phyloP scores from a whole-genome alignment of 805 yeast species.

The Starmerella bombicola region DNA sequence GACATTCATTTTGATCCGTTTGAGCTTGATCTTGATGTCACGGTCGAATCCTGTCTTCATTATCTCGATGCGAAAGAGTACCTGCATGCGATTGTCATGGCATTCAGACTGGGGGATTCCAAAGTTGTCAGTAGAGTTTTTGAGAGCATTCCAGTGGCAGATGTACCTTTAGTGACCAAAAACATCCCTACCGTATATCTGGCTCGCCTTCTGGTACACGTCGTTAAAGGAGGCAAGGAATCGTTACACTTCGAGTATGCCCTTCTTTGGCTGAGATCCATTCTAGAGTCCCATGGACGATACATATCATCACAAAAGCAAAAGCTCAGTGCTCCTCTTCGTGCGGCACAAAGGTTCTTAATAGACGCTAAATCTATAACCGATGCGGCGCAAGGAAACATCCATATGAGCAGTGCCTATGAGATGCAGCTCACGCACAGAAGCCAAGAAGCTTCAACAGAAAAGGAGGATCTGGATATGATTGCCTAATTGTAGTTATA shows the following conservation, averaged over 20 bases:
- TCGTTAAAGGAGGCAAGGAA: constrained; percentile 54
- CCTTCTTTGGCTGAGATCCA: constrained; percentile 62
- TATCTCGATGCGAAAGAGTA: constrained; percentile 49
- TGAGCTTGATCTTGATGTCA: constrained; percentile 83
- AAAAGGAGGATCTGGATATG: no score
- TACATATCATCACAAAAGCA: constrained; percentile 52
- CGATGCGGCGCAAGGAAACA: constrained; percentile 19
- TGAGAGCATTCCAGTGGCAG: constrained; percentile 59
- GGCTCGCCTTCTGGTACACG: constrained; percentile 49
- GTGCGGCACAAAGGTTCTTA: constrained; percentile 57
- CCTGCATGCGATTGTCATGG: constrained; percentile 74
- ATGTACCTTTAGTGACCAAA: constrained; percentile 52
- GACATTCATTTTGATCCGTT: constrained; percentile 74
- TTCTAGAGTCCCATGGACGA: constrained; percentile 64
- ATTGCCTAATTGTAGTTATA: no score
- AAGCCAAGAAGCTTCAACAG: no score
- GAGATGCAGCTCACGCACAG: no score
- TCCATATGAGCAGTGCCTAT: constrained; percentile 5
- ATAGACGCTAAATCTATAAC: constrained; percentile 24
- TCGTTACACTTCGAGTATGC: constrained; percentile 78
- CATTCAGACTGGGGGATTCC: constrained; percentile 79
- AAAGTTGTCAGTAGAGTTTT: constrained; percentile 60
- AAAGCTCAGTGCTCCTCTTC: constrained; percentile 49
- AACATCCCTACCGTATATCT: constrained; percentile 70
- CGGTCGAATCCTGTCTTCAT: constrained; percentile 62